Base-by-base conservation (phyloP, 176 grass and related monocot genomes). In the Thalia dealbata region DNA sequence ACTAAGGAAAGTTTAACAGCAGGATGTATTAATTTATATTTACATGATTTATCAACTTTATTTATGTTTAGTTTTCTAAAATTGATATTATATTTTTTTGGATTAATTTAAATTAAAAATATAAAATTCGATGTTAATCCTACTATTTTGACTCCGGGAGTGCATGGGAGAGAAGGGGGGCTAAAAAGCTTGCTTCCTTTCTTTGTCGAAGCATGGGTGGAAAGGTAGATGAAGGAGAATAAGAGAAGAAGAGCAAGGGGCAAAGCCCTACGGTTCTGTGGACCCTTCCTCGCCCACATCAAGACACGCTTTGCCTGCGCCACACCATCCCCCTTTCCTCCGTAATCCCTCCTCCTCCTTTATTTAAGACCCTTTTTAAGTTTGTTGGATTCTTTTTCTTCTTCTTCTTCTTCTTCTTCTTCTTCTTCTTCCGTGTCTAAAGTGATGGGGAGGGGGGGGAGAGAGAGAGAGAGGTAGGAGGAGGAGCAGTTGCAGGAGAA, bases 221-320 rank as follows among this genome's bases (percentile, higher is more conserved):
- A 64, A 64, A 5, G 64, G 64, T 6, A 41, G 32, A 38, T 38
- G 32, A 38, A 38, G 32, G 32, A 41, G 69, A 28, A 71, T 50
- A 9, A 29, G 24, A 44, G 44, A 42, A 52, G 70, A 72, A 3
- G 69, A 26, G 45, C 18, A 15, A 72, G 12, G 12, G 50, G 16
- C 26, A 54, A 52, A 70, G 14, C 16, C 16, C 43, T 14, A 22
- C 38, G 24, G 42, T 25, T 25, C 42, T 41, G 41, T 46, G 67
- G 70, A 51, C 46, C 70, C 48, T 52, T 72, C 15, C 25, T 15
- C 54, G 0, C 3, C 24, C 24, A 52, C 45, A 54, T 72, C 52
- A 72, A 14, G 70, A 72, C 70, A 72, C 22, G 35, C 65, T 68
- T 72, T 52, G 70, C 70, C 69, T 52, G 25, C 48, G 28, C 70